Base-by-base conservation (phyloP, 164 flowering plant species). In the Warburgia ugandensis region DNA sequence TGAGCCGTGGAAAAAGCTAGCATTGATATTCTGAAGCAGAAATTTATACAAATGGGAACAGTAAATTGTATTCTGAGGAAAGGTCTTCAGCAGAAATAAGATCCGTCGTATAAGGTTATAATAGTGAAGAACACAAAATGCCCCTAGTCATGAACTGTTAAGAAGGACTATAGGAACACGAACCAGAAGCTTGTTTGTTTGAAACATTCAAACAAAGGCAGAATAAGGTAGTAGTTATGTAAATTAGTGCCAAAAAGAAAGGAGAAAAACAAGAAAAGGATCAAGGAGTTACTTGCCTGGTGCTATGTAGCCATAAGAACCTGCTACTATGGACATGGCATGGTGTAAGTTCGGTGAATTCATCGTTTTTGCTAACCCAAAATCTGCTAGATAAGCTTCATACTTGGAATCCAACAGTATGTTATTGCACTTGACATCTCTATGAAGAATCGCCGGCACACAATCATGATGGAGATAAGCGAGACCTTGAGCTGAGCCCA, bases 381-480 rank as follows among this genome's bases (percentile, higher is more conserved):
- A 84, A 67, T 84, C 94, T 10, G 89, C 94, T 12, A 84, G 45
- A 65, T 75, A 81, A 26, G 89, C 80, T 48, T 82, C 86, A 46
- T 25, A 80, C 66, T 77, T 82, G 48, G 88, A 81, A 58, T 81
- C 86, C 5, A 81, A 62, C 47, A 81, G 80, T 45, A 84, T 84
- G 78, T 84, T 84, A 35, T 79, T 84, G 76, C 86, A 80, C 69
- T 84, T 84, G 6, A 84, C 84, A 40, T 84, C 94, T 52, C 94
- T 63, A 64, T 84, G 94, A 46, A 84, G 78, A 49, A 84, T 82
- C 9, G 94, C 58, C 1, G 94, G 89, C 7, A 82, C 74, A 49
- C 94, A 84, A 62, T 82, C 84, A 41, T 82, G 94, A 48, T 84
- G 94, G 44, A 84, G 94, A 67, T 84, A 82, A 23, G 94, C 78